phyloP scores from a whole-genome alignment of 2,329 filamentous ascomycete species.

The Ophiostoma sp. region DNA sequence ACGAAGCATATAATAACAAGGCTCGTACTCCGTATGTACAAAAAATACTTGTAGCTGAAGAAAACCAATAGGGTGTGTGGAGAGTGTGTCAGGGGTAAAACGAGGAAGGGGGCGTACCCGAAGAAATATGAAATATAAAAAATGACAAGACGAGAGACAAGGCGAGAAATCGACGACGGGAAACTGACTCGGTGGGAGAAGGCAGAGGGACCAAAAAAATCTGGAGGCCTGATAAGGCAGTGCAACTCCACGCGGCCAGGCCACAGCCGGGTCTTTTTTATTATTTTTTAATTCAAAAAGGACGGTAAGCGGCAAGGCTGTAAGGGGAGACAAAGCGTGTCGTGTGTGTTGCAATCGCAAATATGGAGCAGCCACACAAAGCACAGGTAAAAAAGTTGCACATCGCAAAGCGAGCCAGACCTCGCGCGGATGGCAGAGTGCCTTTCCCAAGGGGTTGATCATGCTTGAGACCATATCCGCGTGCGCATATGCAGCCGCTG shows the following conservation, averaged over 20 bases:
- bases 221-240: slow-evolving; percentile 21
- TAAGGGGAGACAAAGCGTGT: background rate
- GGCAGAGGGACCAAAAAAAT: background rate
- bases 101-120: slow-evolving; percentile 13
- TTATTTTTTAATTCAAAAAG: background rate
- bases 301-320: slow-evolving; percentile 12
- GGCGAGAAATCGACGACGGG: background rate
- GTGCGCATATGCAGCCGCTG: slow-evolving; percentile 4
- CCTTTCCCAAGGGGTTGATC: background rate
- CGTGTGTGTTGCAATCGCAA: slow-evolving; percentile 8
- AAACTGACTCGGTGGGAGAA: too few species aligned
- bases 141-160: background rate
- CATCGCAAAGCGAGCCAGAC: background rate
- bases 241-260: slow-evolving; percentile 23
- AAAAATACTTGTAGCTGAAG: background rate
- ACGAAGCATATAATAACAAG: background rate
- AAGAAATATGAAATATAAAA: background rate
- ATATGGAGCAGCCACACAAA: background rate
- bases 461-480: slow-evolving; percentile 9
- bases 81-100: slow-evolving; percentile 21
- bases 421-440: background rate
- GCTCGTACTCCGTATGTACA: background rate
- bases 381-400: background rate
- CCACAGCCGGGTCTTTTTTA: background rate
- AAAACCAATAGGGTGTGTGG: slow-evolving; percentile 14